Percentiles rank a stretch among this genome's conserved stretches.
These are phyloP conservation scores for Cutaneotrichosporon dermatis DNA, from an alignment of 1,284 basidiomycete species.

Conservation along the genomic window DNA sequence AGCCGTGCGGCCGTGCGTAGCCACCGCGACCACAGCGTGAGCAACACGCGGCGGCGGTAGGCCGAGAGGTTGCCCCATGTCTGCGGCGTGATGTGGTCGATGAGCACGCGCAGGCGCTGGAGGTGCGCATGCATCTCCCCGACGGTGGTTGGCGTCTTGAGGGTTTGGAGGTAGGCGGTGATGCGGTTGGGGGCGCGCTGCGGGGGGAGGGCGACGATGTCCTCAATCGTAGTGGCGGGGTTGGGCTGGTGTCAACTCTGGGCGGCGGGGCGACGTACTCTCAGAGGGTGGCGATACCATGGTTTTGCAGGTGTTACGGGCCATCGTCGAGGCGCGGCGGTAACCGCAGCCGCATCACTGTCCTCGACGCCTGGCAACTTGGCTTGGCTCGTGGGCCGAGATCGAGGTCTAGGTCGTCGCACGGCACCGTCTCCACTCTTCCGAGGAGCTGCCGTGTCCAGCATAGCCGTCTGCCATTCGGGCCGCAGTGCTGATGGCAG, in stretches of 20 bases:
- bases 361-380: too few relatives aligned
- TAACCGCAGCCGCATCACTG: too few relatives aligned
- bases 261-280: too few relatives aligned
- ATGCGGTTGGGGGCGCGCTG: neutral
- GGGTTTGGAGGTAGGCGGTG: neutral
- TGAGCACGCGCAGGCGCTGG: neutral
- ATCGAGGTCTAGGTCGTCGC: too few relatives aligned
- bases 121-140: conserved; percentile 1
- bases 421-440: too few relatives aligned
- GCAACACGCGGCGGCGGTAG: neutral
- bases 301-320: too few relatives aligned
- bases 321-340: too few relatives aligned
- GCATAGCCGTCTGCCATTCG: too few relatives aligned
- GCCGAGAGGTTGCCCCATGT: neutral
- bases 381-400: too few relatives aligned
- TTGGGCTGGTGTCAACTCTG: neutral
- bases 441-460: too few relatives aligned
- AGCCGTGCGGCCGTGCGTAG: neutral
- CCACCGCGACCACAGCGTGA: conserved; percentile 6
- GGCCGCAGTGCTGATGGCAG: too few relatives aligned
- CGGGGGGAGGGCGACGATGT: neutral
- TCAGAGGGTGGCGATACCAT: too few relatives aligned
- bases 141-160: neutral
- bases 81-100: conserved; percentile 1
- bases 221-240: neutral